These are phyloP conservation scores for Endoconidiophora polonica DNA, from an alignment of 2,329 filamentous ascomycete species.

Conservation along the genomic window DNA sequence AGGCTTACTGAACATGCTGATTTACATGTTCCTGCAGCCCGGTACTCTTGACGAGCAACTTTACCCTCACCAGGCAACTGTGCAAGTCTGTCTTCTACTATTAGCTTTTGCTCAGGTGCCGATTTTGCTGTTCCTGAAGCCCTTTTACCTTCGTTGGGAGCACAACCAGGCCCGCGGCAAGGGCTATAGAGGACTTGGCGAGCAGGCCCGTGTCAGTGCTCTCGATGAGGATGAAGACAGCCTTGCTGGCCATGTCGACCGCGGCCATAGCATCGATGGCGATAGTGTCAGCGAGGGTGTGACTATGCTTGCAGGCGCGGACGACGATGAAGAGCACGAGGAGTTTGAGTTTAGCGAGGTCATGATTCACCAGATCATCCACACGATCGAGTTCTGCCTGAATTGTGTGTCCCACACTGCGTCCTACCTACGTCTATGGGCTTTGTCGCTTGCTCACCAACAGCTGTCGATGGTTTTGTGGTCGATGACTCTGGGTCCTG, in stretches of 20 bases:
- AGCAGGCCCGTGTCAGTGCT: conserved; percentile 73
- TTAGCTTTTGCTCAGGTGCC: conserved; percentile 78
- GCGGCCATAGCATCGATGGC: conserved; percentile 20
- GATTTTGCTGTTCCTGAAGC: conserved; percentile 83
- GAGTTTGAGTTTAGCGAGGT: conserved; percentile 95
- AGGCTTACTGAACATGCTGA: conserved; percentile 92
- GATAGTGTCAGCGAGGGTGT: conserved; percentile 61
- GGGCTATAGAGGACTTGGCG: conserved; percentile 86
- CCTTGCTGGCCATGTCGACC: conserved; percentile 24
- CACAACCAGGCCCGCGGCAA: conserved; percentile 74
- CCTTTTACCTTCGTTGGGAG: conserved; percentile 85
- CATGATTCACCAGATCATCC: conserved; percentile 98
- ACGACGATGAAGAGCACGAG: conserved; percentile 62
- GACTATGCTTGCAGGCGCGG: conserved; percentile 56
- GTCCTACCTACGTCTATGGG: conserved; percentile 97
- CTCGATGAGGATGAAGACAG: conserved; percentile 72
- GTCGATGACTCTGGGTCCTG: conserved; percentile 80
- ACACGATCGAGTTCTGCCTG: conserved; percentile 97
- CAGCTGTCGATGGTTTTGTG: conserved; percentile 92
- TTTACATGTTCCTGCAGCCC: conserved; percentile 96
- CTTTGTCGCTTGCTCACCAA: conserved; percentile 89
- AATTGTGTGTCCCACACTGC: conserved; percentile 99
- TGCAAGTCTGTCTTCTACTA: conserved; percentile 67
- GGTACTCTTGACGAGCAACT: conserved; percentile 56
- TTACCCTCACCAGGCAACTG: conserved; percentile 56